phyloP scores from a whole-genome alignment of 306 rosid species.

The Cicer pinnatifidum region DNA sequence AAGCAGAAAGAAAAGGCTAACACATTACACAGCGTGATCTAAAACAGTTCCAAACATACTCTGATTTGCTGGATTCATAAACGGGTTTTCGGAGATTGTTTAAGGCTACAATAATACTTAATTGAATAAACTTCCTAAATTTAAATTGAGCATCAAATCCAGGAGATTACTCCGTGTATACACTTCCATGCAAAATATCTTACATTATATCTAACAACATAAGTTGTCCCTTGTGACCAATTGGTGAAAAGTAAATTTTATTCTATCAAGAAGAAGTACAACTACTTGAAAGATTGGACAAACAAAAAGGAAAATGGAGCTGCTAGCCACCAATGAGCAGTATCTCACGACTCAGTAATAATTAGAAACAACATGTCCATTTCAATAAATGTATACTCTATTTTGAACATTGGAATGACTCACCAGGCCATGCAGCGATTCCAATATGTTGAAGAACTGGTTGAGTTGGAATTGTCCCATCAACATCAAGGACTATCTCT shows the following conservation, averaged over 20 bases:
- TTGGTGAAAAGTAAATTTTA: neutral
- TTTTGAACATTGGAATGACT: constrained; percentile 44
- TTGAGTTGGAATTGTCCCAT: constrained; percentile 88
- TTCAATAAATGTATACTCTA: constrained; percentile 3
- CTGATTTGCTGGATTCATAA: constrained; percentile 38
- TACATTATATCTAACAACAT: no score
- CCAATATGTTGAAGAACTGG: constrained; percentile 96
- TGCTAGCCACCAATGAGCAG: constrained; percentile 17
- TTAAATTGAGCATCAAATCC: constrained; percentile 27
- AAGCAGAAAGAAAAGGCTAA: constrained; percentile 40
- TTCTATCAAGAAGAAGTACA: neutral
- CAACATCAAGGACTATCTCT: constrained; percentile 84
- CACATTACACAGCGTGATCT: constrained; percentile 22
- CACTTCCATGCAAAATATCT: neutral
- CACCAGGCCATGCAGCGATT: constrained; percentile 91
- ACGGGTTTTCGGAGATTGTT: constrained; percentile 10
- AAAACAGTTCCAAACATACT: constrained; percentile 27
- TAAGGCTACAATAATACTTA: constrained; percentile 9
- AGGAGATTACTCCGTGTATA: neutral
- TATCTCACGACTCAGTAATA: constrained; percentile 36
- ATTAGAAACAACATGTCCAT: neutral
- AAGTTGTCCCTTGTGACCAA: neutral
- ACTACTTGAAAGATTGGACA: constrained; percentile 11
- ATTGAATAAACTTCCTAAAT: constrained; percentile 26
- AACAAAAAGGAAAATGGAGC: constrained; percentile 19